phyloP scores from a whole-genome alignment of 1,284 basidiomycete genomes.

The Fomitopsis pinicola region DNA sequence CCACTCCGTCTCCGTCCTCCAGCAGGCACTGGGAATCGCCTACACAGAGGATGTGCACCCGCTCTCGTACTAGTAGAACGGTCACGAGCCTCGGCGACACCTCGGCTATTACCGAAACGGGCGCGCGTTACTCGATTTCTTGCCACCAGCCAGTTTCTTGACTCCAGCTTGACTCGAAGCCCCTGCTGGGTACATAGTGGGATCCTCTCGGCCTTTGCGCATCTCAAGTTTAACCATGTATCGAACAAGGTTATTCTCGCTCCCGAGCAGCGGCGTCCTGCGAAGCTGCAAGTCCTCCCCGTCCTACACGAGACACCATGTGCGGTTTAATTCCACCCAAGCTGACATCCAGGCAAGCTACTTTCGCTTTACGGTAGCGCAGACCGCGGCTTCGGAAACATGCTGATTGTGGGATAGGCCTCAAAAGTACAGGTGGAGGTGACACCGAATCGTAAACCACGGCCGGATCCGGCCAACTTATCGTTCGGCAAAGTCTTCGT shows the following conservation, averaged over 20 bases:
- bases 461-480: constrained; percentile 50
- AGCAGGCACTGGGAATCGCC: too few species aligned
- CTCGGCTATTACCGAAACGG: not conserved
- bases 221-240: not conserved
- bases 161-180: not conserved
- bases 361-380: too few species aligned
- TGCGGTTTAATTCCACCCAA: constrained; percentile 19
- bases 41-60: not conserved
- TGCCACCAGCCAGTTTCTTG: not conserved
- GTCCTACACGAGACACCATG: not conserved
- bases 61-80: not conserved
- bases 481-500: constrained; percentile 73
- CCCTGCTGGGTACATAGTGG: not conserved
- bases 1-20: too few species aligned
- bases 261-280: not conserved
- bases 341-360: constrained; percentile 26
- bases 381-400: not conserved
- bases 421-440: constrained; percentile 44
- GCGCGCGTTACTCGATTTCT: not conserved
- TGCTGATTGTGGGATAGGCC: constrained; percentile 30
- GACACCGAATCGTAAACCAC: constrained; percentile 45
- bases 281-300: not conserved
- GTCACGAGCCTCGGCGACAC: not conserved
- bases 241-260: not conserved
- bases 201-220: not conserved